These are phyloP conservation scores for Psophocarpus tetragonolobus DNA, from an alignment of 306 rosid species.

Conservation along the genomic window DNA sequence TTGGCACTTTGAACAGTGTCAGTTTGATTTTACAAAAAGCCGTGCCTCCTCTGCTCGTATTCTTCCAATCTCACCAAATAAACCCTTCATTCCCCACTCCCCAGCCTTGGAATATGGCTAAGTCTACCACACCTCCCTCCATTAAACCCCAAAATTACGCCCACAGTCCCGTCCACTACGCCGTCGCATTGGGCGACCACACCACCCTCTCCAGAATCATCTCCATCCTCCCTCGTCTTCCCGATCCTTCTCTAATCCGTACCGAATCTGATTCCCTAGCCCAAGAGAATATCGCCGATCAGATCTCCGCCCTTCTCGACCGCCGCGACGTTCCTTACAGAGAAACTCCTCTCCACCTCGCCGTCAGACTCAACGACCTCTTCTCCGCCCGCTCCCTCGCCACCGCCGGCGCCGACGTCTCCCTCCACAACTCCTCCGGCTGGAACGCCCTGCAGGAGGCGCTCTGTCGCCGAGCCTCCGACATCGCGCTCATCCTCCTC, in stretches of 20 bases:
- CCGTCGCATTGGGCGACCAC: constrained; percentile 67
- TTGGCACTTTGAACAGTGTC: neutral
- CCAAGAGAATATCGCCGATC: constrained; percentile 69
- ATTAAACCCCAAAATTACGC: constrained; percentile 59
- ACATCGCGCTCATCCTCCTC: constrained; percentile 64
- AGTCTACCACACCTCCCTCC: constrained; percentile 36
- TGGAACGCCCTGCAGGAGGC: constrained; percentile 92
- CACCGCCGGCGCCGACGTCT: constrained; percentile 76
- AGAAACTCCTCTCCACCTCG: constrained; percentile 86
- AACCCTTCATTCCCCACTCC: neutral
- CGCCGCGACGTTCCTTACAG: constrained; percentile 84
- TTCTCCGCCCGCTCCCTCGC: constrained; percentile 56
- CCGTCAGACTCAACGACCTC: constrained; percentile 72
- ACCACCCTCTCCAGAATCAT: constrained; percentile 58
- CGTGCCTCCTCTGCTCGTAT: neutral
- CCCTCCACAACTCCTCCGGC: constrained; percentile 79
- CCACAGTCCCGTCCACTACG: constrained; percentile 80
- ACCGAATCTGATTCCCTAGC: constrained; percentile 72
- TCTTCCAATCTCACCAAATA: constrained; percentile 8
- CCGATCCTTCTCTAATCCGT: constrained; percentile 59
- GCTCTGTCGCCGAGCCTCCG: constrained; percentile 79
- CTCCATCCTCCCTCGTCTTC: constrained; percentile 66
- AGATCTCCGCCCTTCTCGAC: constrained; percentile 66
- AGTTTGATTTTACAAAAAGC: neutral
- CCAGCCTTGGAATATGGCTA: constrained; percentile 49